A percentile compares a stretch with the other conserved stretches of the same genome.
Evolutionary conservation across 371 early-diverging fungal genomes (phyloP).

Genomic region (Blastocladiella emersonii): DNA sequence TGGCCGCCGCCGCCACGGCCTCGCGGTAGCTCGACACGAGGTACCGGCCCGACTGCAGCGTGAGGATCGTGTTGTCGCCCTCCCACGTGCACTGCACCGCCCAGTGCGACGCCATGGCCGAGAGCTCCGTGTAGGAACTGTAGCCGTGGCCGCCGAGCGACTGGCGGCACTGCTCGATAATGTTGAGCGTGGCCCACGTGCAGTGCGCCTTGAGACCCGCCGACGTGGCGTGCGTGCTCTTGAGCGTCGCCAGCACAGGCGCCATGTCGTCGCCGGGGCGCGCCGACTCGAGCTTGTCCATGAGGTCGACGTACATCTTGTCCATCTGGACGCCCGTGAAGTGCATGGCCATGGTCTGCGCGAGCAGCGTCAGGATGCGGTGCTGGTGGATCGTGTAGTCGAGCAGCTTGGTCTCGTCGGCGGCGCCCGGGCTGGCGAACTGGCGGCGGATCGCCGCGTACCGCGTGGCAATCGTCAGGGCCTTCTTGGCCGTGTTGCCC

Average conservation of each 20-base stretch:
- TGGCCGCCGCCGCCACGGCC: constrained; percentile 55
- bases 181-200: constrained; percentile 75
- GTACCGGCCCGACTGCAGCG: constrained; percentile 80
- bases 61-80: constrained; percentile 13
- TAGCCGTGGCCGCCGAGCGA: constrained; percentile 86
- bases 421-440: constrained; percentile 41
- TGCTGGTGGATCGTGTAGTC: constrained; percentile 88
- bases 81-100: constrained; percentile 90
- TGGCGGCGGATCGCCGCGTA: constrained; percentile 86
- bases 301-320: constrained; percentile 58
- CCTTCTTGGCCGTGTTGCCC: constrained; percentile 77
- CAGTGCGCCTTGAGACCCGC: constrained; percentile 92
- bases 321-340: constrained; percentile 75
- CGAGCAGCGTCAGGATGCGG: constrained; percentile 76
- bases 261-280: constrained; percentile 48
- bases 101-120: constrained; percentile 74
- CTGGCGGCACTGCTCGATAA: constrained; percentile 82
- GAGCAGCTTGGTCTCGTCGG: constrained; percentile 66
- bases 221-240: constrained; percentile 82
- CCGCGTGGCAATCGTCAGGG: constrained; percentile 75
- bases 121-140: constrained; percentile 77
- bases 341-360: constrained; percentile 79
- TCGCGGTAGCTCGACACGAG: constrained; percentile 68
- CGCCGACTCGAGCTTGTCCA: constrained; percentile 50
- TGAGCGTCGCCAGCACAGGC: constrained; percentile 51